Percentiles rank a stretch among this genome's conserved stretches.
These are phyloP conservation scores for Dictyostelium discoideum DNA, from an alignment of 78 protist species.

Conservation along the genomic window DNA sequence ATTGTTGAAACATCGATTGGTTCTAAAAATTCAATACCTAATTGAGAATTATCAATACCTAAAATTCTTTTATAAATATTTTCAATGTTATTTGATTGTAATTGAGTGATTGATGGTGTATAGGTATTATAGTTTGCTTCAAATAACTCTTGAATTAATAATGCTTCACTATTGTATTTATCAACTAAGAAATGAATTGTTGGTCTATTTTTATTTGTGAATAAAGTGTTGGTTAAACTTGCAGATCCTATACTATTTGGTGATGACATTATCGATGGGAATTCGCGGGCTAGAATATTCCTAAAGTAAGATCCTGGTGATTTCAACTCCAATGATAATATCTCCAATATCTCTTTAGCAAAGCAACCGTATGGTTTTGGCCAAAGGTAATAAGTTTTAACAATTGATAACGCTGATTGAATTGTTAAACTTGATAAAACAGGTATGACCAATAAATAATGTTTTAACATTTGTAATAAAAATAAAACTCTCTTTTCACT, in stretches of 20 bases:
- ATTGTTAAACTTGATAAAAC: background rate
- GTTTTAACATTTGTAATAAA: slow-evolving; percentile 73
- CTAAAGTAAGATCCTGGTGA: slow-evolving; percentile 60
- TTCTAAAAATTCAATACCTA: slow-evolving; percentile 53
- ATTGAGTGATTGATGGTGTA: slow-evolving; percentile 32
- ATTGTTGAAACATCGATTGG: slow-evolving; percentile 20
- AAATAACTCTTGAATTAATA: slow-evolving; percentile 62
- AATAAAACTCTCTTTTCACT: slow-evolving; percentile 38
- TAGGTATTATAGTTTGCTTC: slow-evolving; percentile 5
- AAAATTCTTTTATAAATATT: slow-evolving; percentile 47
- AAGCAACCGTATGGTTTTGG: slow-evolving; percentile 68
- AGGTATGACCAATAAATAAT: slow-evolving; percentile 43
- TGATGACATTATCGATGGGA: slow-evolving; percentile 20
- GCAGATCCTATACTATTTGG: background rate
- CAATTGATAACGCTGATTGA: slow-evolving; percentile 12
- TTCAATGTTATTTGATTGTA: slow-evolving; percentile 53
- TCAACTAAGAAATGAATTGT: slow-evolving; percentile 49
- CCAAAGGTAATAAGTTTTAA: slow-evolving; percentile 44
- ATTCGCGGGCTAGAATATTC: slow-evolving; percentile 3
- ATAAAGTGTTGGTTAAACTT: background rate
- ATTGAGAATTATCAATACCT: slow-evolving; percentile 51
- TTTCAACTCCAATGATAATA: slow-evolving; percentile 37
- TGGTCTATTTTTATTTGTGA: slow-evolving; percentile 23
- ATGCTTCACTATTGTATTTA: slow-evolving; percentile 53
- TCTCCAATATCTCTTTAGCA: slow-evolving; percentile 54